Evolutionary conservation across 179 eudicot species (phyloP), one percentile per base, ranked within the genome.

Genomic region (Gypsophila paniculata): DNA sequence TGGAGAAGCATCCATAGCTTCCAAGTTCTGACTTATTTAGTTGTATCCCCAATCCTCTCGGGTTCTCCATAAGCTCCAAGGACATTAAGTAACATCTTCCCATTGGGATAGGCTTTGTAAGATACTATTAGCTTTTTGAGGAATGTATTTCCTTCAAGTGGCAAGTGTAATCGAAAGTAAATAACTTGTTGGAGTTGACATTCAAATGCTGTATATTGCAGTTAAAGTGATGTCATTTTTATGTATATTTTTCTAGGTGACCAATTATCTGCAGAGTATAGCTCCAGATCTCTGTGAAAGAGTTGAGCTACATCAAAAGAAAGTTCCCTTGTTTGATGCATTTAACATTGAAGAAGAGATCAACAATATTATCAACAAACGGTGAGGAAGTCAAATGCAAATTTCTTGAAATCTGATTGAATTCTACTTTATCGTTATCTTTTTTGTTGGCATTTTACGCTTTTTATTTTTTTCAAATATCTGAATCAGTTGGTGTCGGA

Each of bases 301-400:
- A 82, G 90, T 94, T 73, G 92, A 88, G 81, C 77, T 91, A 61
- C 88, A 89, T 83, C 77, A 66, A 71, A 82, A 86, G 75, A 86
- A 85, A 72, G 76, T 86, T 79, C 97, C 97, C 2, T 86, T 91
- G 67, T 94, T 94, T 77, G 92, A 89, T 76, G 90, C 89, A 67
- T 91, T 86, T 81, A 81, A 86, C n/a, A 77, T 94, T 68, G 97
- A 94, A 80, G 96, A 86, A 81, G 99, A 91, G 89, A 86, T 94
- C 72, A 83, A 85, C 81, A 91, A 85, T 79, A 85, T 91, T 75
- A 87, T 94, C 51, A 87, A 87, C 78, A 91, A 91, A 86, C 85
- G 97, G 99, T 91, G 80, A 84, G 87, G 54, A 70, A 73, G 49
- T 26, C 65, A 42, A 60, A 36, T 21, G 10, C 57, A 34, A 65